A percentile compares a stretch with the other conserved stretches of the same genome.
Evolutionary conservation across 495 filamentous ascomycete genomes (phyloP).

Genomic region (Aspergillus incahuasiensis): DNA sequence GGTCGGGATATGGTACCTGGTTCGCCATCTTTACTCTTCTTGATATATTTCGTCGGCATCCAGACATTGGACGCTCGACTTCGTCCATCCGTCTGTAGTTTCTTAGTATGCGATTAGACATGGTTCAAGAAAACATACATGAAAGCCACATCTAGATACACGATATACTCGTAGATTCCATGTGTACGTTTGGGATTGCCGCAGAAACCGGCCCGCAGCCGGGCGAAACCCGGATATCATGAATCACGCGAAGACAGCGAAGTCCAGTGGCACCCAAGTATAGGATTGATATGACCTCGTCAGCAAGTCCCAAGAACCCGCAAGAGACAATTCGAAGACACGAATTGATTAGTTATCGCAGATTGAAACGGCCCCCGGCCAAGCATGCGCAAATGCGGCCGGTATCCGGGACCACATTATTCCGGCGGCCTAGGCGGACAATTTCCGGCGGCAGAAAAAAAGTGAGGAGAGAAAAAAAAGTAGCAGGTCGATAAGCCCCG

Average conservation of each 20-base stretch:
- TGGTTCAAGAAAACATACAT: constrained; percentile 14
- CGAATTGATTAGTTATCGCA: neutral
- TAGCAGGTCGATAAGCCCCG: neutral
- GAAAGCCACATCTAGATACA: constrained; percentile 19
- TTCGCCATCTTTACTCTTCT: constrained; percentile 47
- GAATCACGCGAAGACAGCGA: constrained; percentile 4
- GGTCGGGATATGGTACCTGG: constrained; percentile 16
- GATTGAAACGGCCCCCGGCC: neutral
- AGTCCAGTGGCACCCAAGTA: neutral
- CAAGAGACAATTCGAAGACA: neutral
- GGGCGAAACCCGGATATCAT: constrained; percentile 25
- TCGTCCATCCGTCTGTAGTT: constrained; percentile 48
- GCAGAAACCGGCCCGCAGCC: constrained; percentile 21
- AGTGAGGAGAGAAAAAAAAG: constrained; percentile 13
- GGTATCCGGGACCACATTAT: constrained; percentile 20
- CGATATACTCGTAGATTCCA: constrained; percentile 14
- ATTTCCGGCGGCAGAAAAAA: constrained; percentile 29
- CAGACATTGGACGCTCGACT: constrained; percentile 69
- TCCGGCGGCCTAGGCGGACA: constrained; percentile 25
- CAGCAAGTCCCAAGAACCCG: neutral
- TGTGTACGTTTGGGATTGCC: constrained; percentile 18
- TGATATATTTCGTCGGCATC: constrained; percentile 71
- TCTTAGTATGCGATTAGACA: neutral
- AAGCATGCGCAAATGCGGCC: constrained; percentile 17
- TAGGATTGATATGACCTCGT: neutral